phyloP scores from a whole-genome alignment of 345 rosid species.

The Heritiera littoralis region DNA sequence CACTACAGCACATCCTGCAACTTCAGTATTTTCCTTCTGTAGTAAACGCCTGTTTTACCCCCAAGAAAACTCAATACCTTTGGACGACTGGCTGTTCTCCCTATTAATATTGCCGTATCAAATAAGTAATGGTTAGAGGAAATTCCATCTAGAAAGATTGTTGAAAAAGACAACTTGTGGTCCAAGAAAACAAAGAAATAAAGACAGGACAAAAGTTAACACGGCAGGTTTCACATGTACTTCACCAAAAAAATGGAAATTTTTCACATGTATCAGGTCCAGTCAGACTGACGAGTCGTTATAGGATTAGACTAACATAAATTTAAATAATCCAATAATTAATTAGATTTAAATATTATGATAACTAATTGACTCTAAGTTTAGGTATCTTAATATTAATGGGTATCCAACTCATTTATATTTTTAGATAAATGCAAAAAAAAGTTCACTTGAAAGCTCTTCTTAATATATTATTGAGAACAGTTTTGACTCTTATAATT shows the following conservation, averaged over 20 bases:
- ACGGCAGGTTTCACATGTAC: not conserved
- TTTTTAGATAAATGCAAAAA: too few species aligned
- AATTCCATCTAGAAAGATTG: not conserved
- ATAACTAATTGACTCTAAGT: too few species aligned
- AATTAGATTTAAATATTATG: too few species aligned
- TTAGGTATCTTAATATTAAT: too few species aligned
- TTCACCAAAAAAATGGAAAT: not conserved
- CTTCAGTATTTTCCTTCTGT: not conserved
- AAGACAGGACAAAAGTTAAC: not conserved
- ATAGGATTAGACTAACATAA: too few species aligned
- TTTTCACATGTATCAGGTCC: not conserved
- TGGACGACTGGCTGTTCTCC: not conserved
- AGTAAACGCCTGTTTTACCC: not conserved
- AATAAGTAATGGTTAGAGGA: not conserved
- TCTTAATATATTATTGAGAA: not conserved
- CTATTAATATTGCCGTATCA: not conserved
- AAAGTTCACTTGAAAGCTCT: too few species aligned
- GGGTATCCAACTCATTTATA: too few species aligned
- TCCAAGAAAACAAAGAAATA: not conserved
- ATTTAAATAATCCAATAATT: too few species aligned
- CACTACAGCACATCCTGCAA: not conserved
- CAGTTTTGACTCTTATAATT: not conserved
- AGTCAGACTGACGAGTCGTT: not conserved
- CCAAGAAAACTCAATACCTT: not conserved
- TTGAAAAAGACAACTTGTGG: not conserved